Conservation (phyloP, 768 basidiomycete genomes). For the Boletus pseudo-olivaceus region DNA sequence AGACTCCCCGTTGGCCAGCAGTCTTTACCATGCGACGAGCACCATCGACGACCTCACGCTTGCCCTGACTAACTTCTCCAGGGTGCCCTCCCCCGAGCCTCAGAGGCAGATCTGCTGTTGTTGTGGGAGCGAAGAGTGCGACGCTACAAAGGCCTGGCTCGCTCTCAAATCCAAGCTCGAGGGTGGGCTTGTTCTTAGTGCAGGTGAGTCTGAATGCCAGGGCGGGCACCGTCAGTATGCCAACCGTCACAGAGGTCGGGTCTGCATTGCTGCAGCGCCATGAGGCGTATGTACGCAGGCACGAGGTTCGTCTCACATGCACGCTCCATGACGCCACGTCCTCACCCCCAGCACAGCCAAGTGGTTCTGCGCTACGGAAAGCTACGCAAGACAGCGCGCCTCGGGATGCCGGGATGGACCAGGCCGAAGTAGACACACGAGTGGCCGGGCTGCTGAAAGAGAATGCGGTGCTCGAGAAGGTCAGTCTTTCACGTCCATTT, state of each 20-base stretch:
- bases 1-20: conserved; percentile 48
- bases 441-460: conserved; percentile 46
- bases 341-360: conserved; percentile 18
- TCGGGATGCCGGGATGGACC: conserved; percentile 9
- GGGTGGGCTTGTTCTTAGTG: conserved; percentile 75
- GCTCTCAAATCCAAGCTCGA: conserved; percentile 68
- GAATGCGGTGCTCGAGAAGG: conserved; percentile 55
- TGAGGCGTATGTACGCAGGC: conserved; percentile 77
- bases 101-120: conserved; percentile 53
- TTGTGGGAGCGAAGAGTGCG: conserved; percentile 63
- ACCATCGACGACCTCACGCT: conserved; percentile 79
- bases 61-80: conserved; percentile 69
- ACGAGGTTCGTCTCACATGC: conserved; percentile 47
- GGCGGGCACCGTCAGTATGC: not conserved
- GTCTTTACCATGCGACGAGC: conserved; percentile 49
- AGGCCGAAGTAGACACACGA: conserved; percentile 31
- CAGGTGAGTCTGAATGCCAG: conserved; percentile 53
- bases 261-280: conserved; percentile 84
- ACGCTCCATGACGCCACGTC: conserved; percentile 3
- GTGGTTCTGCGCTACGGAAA: conserved; percentile 12
- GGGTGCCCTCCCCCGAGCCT: conserved; percentile 71
- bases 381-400: conserved; percentile 10
- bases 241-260: conserved; percentile 65
- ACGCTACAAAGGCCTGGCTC: conserved; percentile 60
- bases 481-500: not conserved